Evolutionary conservation across 2,329 filamentous ascomycete species (phyloP).

Genomic region (Diaporthe aspalathi): DNA sequence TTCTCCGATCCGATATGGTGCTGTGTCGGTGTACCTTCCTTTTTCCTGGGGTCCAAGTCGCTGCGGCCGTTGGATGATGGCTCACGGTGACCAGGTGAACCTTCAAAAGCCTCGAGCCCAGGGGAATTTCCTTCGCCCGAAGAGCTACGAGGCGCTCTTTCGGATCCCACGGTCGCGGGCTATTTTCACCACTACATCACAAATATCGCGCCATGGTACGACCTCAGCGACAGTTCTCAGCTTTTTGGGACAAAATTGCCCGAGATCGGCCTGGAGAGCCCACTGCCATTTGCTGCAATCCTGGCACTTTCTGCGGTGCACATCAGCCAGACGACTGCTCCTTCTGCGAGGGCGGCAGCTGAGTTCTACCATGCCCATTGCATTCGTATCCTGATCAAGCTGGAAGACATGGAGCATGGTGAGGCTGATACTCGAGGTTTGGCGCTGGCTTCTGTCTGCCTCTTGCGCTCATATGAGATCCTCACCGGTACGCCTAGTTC

Average conservation of each 20-base stretch:
- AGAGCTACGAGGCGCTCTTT: not conserved
- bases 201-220: not conserved
- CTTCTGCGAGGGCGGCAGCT: constrained; percentile 45
- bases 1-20: no score
- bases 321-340: constrained; percentile 47
- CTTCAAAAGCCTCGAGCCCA: not conserved
- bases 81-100: not conserved
- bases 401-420: not conserved
- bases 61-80: not conserved
- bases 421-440: constrained; percentile 45
- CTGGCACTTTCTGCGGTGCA: constrained; percentile 59
- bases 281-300: constrained; percentile 57
- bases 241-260: not conserved
- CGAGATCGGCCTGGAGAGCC: constrained; percentile 46
- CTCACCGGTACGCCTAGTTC: constrained; percentile 50
- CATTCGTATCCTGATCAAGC: constrained; percentile 47
- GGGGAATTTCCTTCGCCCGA: not conserved
- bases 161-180: not conserved
- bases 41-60: no score
- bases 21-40: no score
- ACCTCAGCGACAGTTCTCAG: not conserved
- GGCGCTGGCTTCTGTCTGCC: constrained; percentile 58
- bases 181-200: constrained; percentile 3
- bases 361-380: constrained; percentile 56
- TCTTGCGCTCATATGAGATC: constrained; percentile 62